phyloP scores from a whole-genome alignment of 352 stramenopile genomes.

The Phytophthora ohioensis region DNA sequence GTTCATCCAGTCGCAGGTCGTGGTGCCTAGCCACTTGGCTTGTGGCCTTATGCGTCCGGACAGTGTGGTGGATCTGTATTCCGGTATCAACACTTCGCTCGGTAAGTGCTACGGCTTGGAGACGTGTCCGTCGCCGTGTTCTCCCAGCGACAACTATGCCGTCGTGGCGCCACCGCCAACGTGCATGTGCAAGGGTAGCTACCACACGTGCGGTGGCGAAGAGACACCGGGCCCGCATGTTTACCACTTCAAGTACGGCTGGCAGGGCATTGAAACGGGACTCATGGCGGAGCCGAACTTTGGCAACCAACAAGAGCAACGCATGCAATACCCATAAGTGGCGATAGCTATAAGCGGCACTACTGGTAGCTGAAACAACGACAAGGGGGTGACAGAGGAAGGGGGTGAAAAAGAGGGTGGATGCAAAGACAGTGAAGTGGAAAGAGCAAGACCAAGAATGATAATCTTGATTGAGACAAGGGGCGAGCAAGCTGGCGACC shows the following conservation, averaged over 20 bases:
- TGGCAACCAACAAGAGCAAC: conserved; percentile 41
- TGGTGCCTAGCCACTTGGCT: conserved; percentile 68
- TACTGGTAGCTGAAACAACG: conserved; percentile 4
- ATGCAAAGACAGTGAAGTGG: conserved; percentile 40
- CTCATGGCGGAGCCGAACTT: conserved; percentile 43
- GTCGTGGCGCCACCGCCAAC: conserved; percentile 33
- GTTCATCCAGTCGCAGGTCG: conserved; percentile 75
- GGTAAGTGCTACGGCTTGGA: conserved; percentile 43
- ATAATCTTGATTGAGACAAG: conserved; percentile 42
- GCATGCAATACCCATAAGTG: conserved; percentile 49
- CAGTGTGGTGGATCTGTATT: conserved; percentile 56
- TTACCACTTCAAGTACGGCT: conserved; percentile 88
- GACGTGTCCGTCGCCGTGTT: conserved; percentile 62
- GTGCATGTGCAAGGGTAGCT: conserved; percentile 67
- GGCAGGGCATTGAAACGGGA: conserved; percentile 66
- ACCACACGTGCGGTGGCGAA: conserved; percentile 58
- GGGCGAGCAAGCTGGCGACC: conserved; percentile 29
- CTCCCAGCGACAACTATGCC: conserved; percentile 74
- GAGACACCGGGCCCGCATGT: conserved; percentile 58
- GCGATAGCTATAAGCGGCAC: not conserved
- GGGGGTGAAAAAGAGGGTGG: conserved; percentile 13
- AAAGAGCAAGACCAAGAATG: conserved; percentile 37
- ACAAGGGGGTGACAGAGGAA: conserved; percentile 6
- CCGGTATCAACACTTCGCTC: conserved; percentile 44
- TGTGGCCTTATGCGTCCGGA: conserved; percentile 65